Evolutionary conservation across 2,329 filamentous ascomycete species (phyloP), one percentile per base, ranked within the genome.

Genomic region (Phoma sp.): DNA sequence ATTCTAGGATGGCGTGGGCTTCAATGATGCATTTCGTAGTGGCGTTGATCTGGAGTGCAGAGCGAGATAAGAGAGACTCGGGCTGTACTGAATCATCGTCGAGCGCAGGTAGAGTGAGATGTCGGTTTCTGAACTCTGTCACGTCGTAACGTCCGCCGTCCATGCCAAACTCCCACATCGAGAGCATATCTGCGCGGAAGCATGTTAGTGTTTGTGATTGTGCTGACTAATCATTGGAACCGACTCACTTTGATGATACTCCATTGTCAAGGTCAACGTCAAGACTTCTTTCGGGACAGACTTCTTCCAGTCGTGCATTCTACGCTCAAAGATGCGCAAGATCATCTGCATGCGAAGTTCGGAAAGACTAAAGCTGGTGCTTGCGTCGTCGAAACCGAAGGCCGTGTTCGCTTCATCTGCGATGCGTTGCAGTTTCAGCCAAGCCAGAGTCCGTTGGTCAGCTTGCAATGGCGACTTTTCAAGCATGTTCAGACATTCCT

Each of bases 81-180:
- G 71, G 71, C 38, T 75, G 71, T 8, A 73, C 55, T 25, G 62
- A 63, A 45, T 69, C 65, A 40, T 72, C 69, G 47, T 75, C 71
- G 1, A 74, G 59, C 2, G 70, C 69, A 4, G 73, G 73, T 2
- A 75, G 62, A 0, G 71, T 70, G 17, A 74, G 54, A 27, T 73
- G 65, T 24, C 70, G 65, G 45, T 74, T 74, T 8, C 65, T 51
- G 41, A 72, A 75, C 10, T 74, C 69, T 12, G 71, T 72, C 6
- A 71, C 71, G 32, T 74, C 69, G 48, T 74, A 73, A 24, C 65
- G 66, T 17, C 73, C 73, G 9, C 72, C 71, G 19, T 75, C 73
- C 72, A 75, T 74, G 1, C 66, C 72, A 35, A 75, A 74, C 37
- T 75, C 73, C 67, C 69, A 75, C 67, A 74, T 74, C 0, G 67